Base-by-base conservation (phyloP, 768 basidiomycete genomes). In the Lanmaoa pseudosensibilis region DNA sequence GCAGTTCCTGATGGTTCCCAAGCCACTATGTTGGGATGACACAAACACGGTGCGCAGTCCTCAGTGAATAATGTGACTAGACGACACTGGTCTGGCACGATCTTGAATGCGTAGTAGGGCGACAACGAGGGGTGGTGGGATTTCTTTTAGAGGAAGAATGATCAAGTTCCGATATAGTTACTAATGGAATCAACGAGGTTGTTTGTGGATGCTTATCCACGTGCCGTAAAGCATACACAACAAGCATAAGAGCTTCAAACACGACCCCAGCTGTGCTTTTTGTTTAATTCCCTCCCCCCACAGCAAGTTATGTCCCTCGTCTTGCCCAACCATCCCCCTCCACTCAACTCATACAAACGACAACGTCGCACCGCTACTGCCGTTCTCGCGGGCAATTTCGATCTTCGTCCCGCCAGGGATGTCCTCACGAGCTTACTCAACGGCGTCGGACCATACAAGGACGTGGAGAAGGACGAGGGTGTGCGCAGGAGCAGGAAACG, bases 341-440 rank as follows among this genome's bases (percentile, higher is more conserved):
- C 50, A 3, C 30, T 63, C 46, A 67, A 58, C 43, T 60, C 69
- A 11, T 50, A 65, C 58, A 79, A 77, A 56, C 73, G 74, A 30
- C 70, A 65, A 4, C 77, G 80, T 21, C 86, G 90, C 56, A 86
- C 81, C 46, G 90, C 90, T 43, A 92, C 90, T 9, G 69, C 84
- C 10, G 86, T 92, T 40, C 81, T 91, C 73, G 84, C 88, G 0
- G 90, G 90, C 62, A 75, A 78, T 67, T 90, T 89, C 70, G 90
- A 92, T 75, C 69, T 78, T 6, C 79, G 79, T 19, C 84, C 86
- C 0, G 67, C 79, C 37, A 82, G 90, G 68, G 89, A 92, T 73
- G 88, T 87, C 59, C 78, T 92, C 61, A 92, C 90, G 15, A 88
- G 86, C 71, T 71, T 91, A 48, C 75, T 92, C 65, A 91, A 91